Conservation (phyloP, 2,329 filamentous ascomycete species). For the Diaporthe aspalathi region DNA sequence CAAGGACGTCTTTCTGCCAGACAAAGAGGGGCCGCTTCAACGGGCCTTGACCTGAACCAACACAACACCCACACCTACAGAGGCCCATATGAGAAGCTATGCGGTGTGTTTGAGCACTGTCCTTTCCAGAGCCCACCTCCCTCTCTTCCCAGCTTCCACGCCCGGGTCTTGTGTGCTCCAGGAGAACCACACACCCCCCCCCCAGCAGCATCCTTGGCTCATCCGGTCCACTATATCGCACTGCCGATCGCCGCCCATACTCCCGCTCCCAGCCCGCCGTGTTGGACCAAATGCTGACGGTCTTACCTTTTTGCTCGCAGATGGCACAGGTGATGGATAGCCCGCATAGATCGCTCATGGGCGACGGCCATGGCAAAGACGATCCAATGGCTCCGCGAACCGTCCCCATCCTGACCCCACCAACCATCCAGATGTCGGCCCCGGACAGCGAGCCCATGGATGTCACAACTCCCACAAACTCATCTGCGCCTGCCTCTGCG, state of each 20-base stretch:
- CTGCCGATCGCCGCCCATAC: conserved; percentile 32
- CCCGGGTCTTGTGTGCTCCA: not conserved
- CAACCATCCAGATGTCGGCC: conserved; percentile 69
- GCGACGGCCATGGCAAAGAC: conserved; percentile 51
- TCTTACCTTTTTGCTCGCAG: conserved; percentile 52
- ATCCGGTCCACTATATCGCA: conserved; percentile 21
- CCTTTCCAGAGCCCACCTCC: conserved; percentile 9
- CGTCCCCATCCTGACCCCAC: conserved; percentile 67
- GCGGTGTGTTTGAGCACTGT: conserved; percentile 39
- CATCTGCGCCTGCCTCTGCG: conserved; percentile 55
- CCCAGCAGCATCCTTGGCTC: not conserved
- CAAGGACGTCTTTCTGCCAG: conserved; percentile 28
- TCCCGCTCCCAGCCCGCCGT: conserved; percentile 8
- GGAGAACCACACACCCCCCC: not conserved
- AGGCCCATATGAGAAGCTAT: conserved; percentile 38
- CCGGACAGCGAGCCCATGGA: conserved; percentile 72
- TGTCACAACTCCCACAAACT: conserved; percentile 64
- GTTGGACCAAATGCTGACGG: conserved; percentile 40
- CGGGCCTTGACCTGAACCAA: conserved; percentile 25
- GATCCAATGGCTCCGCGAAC: conserved; percentile 64
- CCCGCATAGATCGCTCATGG: conserved; percentile 57
- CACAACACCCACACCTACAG: not conserved
- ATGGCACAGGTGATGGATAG: conserved; percentile 67
- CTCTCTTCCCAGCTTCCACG: not conserved
- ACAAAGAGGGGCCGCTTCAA: conserved; percentile 35